phyloP scores from a whole-genome alignment of 169 alveolate genomes.

The Cryptosporidium felis region DNA sequence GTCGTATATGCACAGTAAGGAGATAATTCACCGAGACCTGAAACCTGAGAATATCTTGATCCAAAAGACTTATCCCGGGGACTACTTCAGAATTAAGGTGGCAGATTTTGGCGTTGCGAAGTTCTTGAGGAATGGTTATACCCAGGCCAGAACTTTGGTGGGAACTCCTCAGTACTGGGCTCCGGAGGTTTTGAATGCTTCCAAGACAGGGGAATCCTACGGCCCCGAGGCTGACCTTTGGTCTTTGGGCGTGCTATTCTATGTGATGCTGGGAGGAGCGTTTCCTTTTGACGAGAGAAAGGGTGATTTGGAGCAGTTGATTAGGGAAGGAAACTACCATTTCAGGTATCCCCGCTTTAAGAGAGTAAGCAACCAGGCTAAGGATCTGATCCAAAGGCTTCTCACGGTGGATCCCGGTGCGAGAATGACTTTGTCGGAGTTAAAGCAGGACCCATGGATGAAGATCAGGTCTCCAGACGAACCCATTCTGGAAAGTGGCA shows the following conservation, averaged over 20 bases:
- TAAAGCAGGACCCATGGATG: constrained; percentile 57
- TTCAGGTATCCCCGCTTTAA: constrained; percentile 72
- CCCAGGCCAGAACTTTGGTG: constrained; percentile 75
- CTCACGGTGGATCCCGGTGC: constrained; percentile 55
- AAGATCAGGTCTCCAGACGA: not conserved
- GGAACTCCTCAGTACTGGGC: constrained; percentile 81
- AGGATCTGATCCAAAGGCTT: constrained; percentile 17
- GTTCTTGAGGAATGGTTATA: constrained; percentile 43
- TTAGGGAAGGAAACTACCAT: constrained; percentile 60
- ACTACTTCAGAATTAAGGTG: constrained; percentile 70
- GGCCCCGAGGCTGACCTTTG: constrained; percentile 73
- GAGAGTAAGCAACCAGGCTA: constrained; percentile 49
- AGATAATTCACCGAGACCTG: constrained; percentile 89
- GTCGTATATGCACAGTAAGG: constrained; percentile 80
- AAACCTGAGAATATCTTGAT: constrained; percentile 92
- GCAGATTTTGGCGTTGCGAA: constrained; percentile 80
- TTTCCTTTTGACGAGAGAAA: constrained; percentile 69
- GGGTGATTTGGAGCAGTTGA: constrained; percentile 54
- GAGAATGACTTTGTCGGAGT: constrained; percentile 36
- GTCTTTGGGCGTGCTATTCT: constrained; percentile 72
- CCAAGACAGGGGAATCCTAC: constrained; percentile 54
- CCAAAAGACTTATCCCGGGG: constrained; percentile 75
- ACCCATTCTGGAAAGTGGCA: not conserved
- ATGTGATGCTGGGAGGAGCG: constrained; percentile 73
- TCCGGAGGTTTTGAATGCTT: constrained; percentile 71